Conservation (phyloP, 768 basidiomycete genomes). For the Mycena epipterygia region DNA sequence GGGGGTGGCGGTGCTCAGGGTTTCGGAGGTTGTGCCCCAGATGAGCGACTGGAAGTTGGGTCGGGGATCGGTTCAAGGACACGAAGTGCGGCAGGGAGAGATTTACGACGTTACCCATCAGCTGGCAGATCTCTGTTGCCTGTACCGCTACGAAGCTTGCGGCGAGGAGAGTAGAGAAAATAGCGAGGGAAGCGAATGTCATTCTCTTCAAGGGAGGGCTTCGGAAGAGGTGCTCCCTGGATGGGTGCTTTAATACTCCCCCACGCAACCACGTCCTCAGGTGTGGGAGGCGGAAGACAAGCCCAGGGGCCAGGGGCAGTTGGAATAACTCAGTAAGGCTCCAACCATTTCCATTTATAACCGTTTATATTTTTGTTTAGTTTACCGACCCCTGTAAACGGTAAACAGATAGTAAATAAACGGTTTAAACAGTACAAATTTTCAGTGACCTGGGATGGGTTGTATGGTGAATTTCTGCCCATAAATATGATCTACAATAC, state of each 20-base stretch:
- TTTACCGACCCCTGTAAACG: too few relatives aligned
- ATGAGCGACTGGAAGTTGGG: too few relatives aligned
- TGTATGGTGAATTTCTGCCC: too few relatives aligned
- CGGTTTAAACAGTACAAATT: too few relatives aligned
- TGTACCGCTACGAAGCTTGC: not conserved
- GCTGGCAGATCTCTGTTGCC: not conserved
- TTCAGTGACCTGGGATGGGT: too few relatives aligned
- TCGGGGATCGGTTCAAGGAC: not conserved
- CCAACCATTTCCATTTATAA: too few relatives aligned
- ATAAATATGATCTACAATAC: too few relatives aligned
- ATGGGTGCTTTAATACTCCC: constrained; percentile 4
- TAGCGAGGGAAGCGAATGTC: constrained; percentile 1
- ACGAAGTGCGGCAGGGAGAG: not conserved
- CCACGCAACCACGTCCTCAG: not conserved
- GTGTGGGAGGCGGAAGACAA: constrained; percentile 8
- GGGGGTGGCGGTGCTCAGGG: not conserved
- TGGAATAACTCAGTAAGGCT: not conserved
- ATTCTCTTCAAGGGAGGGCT: constrained; percentile 5
- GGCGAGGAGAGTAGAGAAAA: constrained; percentile 9
- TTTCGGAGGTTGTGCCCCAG: not conserved
- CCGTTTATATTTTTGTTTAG: too few relatives aligned
- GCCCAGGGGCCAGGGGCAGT: constrained; percentile 2
- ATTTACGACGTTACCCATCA: constrained; percentile 2
- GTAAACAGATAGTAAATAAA: too few relatives aligned
- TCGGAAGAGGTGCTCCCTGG: constrained; percentile 1